Evolutionary conservation across 2,329 filamentous ascomycete species (phyloP).

Genomic region (Venturia asperata): DNA sequence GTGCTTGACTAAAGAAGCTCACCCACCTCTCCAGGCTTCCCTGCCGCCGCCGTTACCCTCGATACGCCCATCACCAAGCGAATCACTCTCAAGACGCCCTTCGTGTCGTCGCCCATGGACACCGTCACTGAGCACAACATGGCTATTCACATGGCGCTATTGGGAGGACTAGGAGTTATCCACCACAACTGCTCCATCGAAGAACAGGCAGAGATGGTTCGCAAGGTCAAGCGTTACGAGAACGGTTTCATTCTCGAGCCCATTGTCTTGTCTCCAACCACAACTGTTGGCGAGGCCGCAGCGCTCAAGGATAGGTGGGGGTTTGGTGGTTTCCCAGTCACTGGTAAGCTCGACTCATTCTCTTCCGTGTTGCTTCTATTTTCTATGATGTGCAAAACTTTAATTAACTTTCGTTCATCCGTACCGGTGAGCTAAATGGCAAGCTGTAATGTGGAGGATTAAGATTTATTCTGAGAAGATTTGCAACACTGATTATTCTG

Average conservation of each 20-base stretch:
- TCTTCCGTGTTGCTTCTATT: slow-evolving; percentile 25
- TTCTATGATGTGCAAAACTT: slow-evolving; percentile 66
- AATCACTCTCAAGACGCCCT: slow-evolving; percentile 91
- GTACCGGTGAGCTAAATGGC: slow-evolving; percentile 56
- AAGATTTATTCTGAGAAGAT: slow-evolving; percentile 43
- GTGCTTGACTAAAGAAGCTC: slow-evolving; percentile 20
- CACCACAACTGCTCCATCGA: slow-evolving; percentile 99
- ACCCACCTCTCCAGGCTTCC: slow-evolving; percentile 55
- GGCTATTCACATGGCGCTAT: slow-evolving; percentile 93
- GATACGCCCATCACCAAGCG: slow-evolving; percentile 92
- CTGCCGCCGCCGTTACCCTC: slow-evolving; percentile 78
- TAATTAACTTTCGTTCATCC: slow-evolving; percentile 99
- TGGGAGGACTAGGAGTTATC: slow-evolving; percentile 86
- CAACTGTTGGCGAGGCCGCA: slow-evolving; percentile 85
- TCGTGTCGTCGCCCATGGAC: slow-evolving; percentile 98
- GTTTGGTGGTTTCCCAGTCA: slow-evolving; percentile 96
- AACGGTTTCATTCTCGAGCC: slow-evolving; percentile 98
- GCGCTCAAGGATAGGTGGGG: slow-evolving; percentile 96
- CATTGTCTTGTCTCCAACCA: slow-evolving; percentile 78
- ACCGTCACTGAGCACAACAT: slow-evolving; percentile 99
- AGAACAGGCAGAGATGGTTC: slow-evolving; percentile 95
- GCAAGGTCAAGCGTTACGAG: slow-evolving; percentile 98
- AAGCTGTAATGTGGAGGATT: slow-evolving; percentile 73
- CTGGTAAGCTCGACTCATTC: slow-evolving; percentile 59
- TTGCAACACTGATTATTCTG: slow-evolving; percentile 21